phyloP scores from a whole-genome alignment of 371 early-diverging fungal genomes.

The Entomophthora muscae region DNA sequence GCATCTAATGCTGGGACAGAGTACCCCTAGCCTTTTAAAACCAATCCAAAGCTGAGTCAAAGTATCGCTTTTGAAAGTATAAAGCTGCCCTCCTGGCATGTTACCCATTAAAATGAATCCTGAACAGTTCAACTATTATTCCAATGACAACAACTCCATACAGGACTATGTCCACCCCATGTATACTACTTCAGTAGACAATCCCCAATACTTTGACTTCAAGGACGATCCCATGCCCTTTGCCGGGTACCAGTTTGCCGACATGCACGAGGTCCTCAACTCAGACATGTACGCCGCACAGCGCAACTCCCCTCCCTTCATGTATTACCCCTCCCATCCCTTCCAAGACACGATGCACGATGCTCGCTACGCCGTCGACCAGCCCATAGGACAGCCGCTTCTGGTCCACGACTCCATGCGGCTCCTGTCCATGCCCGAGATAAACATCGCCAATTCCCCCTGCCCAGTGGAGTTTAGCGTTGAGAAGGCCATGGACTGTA shows the following conservation, averaged over 20 bases:
- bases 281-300: background rate
- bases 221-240: background rate
- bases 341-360: background rate
- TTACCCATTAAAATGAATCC: background rate
- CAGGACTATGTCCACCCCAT: background rate
- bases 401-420: background rate
- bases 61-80: background rate
- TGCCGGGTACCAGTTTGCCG: background rate
- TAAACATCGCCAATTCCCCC: background rate
- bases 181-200: background rate
- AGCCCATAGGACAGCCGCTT: background rate
- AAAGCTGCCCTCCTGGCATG: background rate
- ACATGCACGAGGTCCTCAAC: background rate
- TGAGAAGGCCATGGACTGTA: background rate
- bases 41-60: background rate
- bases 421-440: background rate
- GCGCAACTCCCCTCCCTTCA: background rate
- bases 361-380: background rate
- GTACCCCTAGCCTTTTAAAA: background rate
- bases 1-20: background rate
- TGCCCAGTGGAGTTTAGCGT: background rate
- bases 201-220: background rate
- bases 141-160: background rate
- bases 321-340: background rate
- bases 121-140: background rate